These are phyloP conservation scores for Russula sp. DNA, from an alignment of 768 basidiomycete species.

Conservation along the genomic window DNA sequence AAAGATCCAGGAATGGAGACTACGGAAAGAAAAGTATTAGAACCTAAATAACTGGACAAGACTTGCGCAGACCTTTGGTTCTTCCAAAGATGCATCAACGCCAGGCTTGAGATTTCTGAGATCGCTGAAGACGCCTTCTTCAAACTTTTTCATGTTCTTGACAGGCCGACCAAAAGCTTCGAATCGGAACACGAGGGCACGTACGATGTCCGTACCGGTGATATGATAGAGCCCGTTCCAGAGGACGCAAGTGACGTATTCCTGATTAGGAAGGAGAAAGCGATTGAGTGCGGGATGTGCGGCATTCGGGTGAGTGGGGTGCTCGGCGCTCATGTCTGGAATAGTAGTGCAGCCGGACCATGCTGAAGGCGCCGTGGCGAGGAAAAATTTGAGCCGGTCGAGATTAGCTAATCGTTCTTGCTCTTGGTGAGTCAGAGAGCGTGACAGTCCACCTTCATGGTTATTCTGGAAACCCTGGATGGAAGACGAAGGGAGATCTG, in stretches of 20 bases:
- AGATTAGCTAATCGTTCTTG: constrained; percentile 70
- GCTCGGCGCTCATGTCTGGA: constrained; percentile 29
- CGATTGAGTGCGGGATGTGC: constrained; percentile 78
- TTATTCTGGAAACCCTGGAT: constrained; percentile 25
- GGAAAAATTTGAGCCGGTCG: constrained; percentile 83
- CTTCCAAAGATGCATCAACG: constrained; percentile 86
- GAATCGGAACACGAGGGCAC: constrained; percentile 91
- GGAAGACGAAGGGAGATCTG: constrained; percentile 23
- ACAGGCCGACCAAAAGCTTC: constrained; percentile 91
- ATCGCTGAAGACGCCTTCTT: constrained; percentile 94
- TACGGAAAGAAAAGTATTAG: constrained; percentile 38
- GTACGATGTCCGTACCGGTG: constrained; percentile 95
- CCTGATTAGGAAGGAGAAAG: constrained; percentile 83
- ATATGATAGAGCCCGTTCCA: constrained; percentile 93
- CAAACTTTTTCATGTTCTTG: constrained; percentile 92
- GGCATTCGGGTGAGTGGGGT: constrained; percentile 44
- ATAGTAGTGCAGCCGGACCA: constrained; percentile 51
- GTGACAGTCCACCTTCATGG: constrained; percentile 40
- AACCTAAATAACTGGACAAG: neutral
- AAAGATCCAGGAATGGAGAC: constrained; percentile 88
- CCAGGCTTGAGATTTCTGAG: constrained; percentile 93
- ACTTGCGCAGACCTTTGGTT: constrained; percentile 71
- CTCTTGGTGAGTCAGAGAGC: constrained; percentile 62
- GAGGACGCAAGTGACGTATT: constrained; percentile 85
- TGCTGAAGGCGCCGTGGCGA: constrained; percentile 76